A percentile compares a stretch with the other conserved stretches of the same genome.
phyloP scores from a whole-genome alignment of 768 basidiomycete genomes.

The Russula lepida region DNA sequence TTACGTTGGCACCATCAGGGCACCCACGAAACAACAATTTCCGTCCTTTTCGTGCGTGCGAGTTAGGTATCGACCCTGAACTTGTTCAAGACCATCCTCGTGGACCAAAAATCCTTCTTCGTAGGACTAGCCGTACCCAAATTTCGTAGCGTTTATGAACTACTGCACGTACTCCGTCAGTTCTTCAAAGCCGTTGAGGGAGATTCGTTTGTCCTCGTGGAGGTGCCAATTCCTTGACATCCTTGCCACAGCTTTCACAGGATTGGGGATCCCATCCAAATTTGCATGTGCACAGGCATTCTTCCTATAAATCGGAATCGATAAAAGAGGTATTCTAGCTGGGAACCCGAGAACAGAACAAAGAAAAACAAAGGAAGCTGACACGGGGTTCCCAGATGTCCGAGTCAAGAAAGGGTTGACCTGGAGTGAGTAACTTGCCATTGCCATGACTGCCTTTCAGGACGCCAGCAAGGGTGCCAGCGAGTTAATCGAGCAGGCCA shows the following conservation, averaged over 20 bases:
- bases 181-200: constrained; percentile 90
- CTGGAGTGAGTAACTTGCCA: constrained; percentile 85
- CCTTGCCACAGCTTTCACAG: background rate
- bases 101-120: constrained; percentile 71
- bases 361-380: constrained; percentile 30
- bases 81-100: constrained; percentile 81
- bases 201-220: constrained; percentile 80
- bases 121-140: constrained; percentile 70
- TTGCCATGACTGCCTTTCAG: constrained; percentile 66
- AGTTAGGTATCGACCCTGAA: constrained; percentile 78
- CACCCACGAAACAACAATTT: no score
- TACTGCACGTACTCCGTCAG: constrained; percentile 79
- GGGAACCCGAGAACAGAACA: constrained; percentile 48
- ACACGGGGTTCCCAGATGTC: constrained; percentile 54
- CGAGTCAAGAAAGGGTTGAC: constrained; percentile 81
- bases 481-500: constrained; percentile 68
- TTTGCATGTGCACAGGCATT: constrained; percentile 46
- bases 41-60: constrained; percentile 2
- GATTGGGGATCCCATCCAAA: background rate
- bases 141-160: constrained; percentile 75
- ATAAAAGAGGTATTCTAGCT: constrained; percentile 81
- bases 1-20: no score
- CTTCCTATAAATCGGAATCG: constrained; percentile 82
- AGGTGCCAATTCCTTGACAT: constrained; percentile 40
- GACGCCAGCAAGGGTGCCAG: constrained; percentile 56